These are phyloP conservation scores for Thalia dealbata DNA, from an alignment of 176 grass and related monocot species.

Conservation along the genomic window DNA sequence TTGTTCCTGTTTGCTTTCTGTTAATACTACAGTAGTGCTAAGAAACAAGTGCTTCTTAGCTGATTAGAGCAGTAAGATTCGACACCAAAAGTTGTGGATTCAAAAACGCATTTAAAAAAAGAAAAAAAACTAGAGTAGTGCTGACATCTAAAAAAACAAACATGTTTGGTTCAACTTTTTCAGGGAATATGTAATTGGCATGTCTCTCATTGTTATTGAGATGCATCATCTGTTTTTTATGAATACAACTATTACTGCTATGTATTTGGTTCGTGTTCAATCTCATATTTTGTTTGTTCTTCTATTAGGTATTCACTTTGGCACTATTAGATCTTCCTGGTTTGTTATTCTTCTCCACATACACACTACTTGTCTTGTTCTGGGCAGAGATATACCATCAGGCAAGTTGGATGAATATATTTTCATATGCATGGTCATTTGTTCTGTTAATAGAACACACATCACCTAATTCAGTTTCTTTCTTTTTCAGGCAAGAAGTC, in stretches of 20 bases:
- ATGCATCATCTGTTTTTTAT: background rate
- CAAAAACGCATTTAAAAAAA: no score
- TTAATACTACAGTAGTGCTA: no score
- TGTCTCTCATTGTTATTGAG: no score
- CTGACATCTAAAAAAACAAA: no score
- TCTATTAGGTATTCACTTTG: slow-evolving; percentile 54
- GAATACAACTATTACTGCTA: background rate
- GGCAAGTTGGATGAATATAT: slow-evolving; percentile 21
- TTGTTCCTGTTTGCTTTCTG: no score
- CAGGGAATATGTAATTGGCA: no score
- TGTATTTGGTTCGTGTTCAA: background rate
- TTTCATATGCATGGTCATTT: background rate
- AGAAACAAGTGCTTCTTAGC: no score
- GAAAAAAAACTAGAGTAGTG: no score
- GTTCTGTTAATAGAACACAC: slow-evolving; percentile 3
- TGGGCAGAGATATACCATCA: slow-evolving; percentile 99
- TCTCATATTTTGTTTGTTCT: background rate
- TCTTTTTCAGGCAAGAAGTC: slow-evolving; percentile 44
- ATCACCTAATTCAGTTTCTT: background rate
- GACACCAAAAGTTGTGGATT: no score
- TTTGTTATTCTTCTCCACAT: slow-evolving; percentile 85
- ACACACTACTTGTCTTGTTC: slow-evolving; percentile 85
- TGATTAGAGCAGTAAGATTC: no score
- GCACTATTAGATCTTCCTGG: slow-evolving; percentile 67
- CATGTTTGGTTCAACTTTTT: no score